These are phyloP conservation scores for Geotrichum bryndzae DNA, from an alignment of 1,139 yeast genomes.

Conservation along the genomic window DNA sequence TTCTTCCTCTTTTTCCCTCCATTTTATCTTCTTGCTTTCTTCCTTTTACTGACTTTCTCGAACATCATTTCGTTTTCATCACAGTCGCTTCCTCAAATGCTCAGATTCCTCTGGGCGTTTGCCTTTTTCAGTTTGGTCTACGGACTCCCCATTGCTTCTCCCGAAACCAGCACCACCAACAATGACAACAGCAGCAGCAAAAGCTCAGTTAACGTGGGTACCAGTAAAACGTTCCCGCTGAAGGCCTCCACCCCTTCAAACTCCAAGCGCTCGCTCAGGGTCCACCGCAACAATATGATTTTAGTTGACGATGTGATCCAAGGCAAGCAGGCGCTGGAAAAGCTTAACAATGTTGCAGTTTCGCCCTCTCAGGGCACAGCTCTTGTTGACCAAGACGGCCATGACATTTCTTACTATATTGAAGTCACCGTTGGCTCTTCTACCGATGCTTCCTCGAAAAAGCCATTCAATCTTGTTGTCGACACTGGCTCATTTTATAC, in stretches of 20 bases:
- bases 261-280: background rate
- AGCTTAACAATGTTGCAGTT: background rate
- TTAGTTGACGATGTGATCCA: slow-evolving; percentile 1
- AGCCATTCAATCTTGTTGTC: slow-evolving; percentile 45
- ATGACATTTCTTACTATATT: slow-evolving; percentile 32
- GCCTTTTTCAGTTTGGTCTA: background rate
- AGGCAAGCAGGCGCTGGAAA: background rate
- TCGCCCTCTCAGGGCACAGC: slow-evolving; percentile 18
- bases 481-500: slow-evolving; percentile 64
- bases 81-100: background rate
- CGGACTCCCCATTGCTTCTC: background rate
- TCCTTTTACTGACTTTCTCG: background rate
- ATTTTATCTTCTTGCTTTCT: background rate
- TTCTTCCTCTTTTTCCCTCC: background rate
- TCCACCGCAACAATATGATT: background rate
- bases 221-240: slow-evolving; percentile 9
- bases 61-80: background rate
- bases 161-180: background rate
- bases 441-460: background rate
- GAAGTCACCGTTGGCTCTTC: slow-evolving; percentile 27
- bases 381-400: slow-evolving; percentile 26
- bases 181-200: background rate
- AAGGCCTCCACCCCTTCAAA: background rate
- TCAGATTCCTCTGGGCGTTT: background rate
- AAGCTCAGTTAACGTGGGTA: slow-evolving; percentile 3